Conservation (phyloP, 2,329 filamentous ascomycete species). For the Fusarium siculi region DNA sequence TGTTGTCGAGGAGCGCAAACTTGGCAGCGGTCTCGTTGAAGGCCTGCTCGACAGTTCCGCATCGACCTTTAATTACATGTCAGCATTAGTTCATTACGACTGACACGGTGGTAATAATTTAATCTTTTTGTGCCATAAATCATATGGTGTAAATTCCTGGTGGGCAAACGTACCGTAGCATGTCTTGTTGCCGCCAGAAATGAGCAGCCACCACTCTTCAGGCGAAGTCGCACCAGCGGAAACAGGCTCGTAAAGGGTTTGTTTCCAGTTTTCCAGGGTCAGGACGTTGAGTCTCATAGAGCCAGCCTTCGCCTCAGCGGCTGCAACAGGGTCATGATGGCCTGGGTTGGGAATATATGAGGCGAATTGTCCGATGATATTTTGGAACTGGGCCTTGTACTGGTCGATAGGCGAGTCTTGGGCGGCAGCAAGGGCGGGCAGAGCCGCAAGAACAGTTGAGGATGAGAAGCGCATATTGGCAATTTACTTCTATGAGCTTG, state of each 20-base stretch:
- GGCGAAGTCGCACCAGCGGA: slow-evolving; percentile 68
- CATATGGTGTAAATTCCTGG: background rate
- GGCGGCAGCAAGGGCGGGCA: slow-evolving; percentile 67
- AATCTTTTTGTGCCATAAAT: background rate
- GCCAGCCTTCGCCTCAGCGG: slow-evolving; percentile 54
- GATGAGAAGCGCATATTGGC: slow-evolving; percentile 68
- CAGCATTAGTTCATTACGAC: slow-evolving; percentile 22
- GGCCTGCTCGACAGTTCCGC: slow-evolving; percentile 70
- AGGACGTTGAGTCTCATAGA: slow-evolving; percentile 61
- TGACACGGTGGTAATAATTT: background rate
- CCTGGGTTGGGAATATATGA: slow-evolving; percentile 63
- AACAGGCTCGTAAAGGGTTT: slow-evolving; percentile 72
- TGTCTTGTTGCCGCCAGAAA: slow-evolving; percentile 81
- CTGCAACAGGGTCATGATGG: slow-evolving; percentile 54
- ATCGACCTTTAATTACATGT: slow-evolving; percentile 64
- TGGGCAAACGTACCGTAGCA: slow-evolving; percentile 67
- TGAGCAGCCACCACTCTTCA: slow-evolving; percentile 80
- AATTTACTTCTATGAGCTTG: slow-evolving; percentile 1
- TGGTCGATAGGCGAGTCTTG: slow-evolving; percentile 63
- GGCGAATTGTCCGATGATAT: slow-evolving; percentile 69
- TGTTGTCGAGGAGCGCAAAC: slow-evolving; percentile 68
- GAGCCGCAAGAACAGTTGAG: slow-evolving; percentile 60
- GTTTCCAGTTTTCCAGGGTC: slow-evolving; percentile 76
- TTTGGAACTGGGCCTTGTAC: slow-evolving; percentile 72
- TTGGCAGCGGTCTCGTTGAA: slow-evolving; percentile 73